Base-by-base conservation (phyloP, 805 yeast genomes). In the Vanderwaltozyma polyspora region DNA sequence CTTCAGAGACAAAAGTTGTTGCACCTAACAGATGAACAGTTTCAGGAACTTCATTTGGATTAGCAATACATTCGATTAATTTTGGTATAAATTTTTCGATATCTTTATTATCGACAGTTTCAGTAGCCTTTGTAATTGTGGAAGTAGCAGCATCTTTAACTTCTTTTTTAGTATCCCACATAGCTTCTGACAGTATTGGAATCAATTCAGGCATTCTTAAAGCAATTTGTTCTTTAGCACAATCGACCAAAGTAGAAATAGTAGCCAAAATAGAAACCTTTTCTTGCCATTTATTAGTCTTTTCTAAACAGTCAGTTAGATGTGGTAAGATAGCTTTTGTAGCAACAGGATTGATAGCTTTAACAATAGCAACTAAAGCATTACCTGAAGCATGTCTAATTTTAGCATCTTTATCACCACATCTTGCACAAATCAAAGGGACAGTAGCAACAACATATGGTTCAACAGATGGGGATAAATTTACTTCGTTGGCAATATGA, bases 141-240 rank as follows among this genome's bases (percentile, higher is more conserved):
- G 76, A 77, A 54, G 87, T 81, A 48, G 97, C 96, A 62, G 91
- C 93, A 54, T 73, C 76, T 79, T 87, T 89, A 62, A 89, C 96
- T 61, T 89, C 96, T 67, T 74, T 72, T 77, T 89, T 89, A 68
- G 97, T 89, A 70, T 89, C 97, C 97, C 97, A 89, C 96, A 89
- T 89, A 55, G 95, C 82, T 73, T 89, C 97, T 52, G 96, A 89
- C 57, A 89, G 72, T 49, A 79, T 87, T 64, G 97, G 97, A 59
- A 89, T 87, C 65, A 89, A 77, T 74, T 89, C 96, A 57, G 96
- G 94, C 96, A 89, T 89, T 74, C 96, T 84, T 58, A 89, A 75
- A 52, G 97, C 94, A 52, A 89, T 70, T 73, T 86, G 97, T 55
- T 70, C 83, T 66, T 85, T 87, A 53, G 97, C 94, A 51, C 82